Evolutionary conservation across 2,329 filamentous ascomycete species (phyloP).

Genomic region (Bipolaris sorokiniana): DNA sequence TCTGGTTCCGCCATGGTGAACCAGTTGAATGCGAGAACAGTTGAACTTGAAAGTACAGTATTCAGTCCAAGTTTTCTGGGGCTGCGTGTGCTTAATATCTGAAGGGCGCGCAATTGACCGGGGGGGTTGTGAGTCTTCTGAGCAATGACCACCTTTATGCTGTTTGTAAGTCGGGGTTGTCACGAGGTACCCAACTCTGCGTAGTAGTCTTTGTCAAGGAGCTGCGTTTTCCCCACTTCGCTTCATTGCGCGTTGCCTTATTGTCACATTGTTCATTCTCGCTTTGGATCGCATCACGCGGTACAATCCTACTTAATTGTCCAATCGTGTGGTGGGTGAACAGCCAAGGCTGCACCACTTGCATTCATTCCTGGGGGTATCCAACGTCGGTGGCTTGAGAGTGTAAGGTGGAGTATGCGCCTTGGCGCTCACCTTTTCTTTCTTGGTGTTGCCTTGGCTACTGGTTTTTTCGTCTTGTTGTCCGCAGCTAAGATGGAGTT

Average conservation of each 20-base stretch:
- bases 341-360: neutral
- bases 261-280: neutral
- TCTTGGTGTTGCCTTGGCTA: neutral
- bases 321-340: neutral
- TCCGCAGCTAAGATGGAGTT: neutral
- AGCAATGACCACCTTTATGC: neutral
- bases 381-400: constrained; percentile 7
- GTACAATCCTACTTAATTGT: neutral
- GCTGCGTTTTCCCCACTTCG: neutral
- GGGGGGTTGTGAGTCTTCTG: neutral
- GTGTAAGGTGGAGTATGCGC: constrained; percentile 4
- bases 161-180: neutral
- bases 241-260: neutral
- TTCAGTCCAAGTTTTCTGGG: neutral
- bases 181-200: neutral
- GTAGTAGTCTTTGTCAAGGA: neutral
- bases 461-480: neutral
- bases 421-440: constrained; percentile 1
- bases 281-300: constrained; percentile 7
- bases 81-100: neutral
- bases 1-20: constrained; percentile 20
- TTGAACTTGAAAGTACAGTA: neutral
- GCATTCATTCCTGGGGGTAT: neutral
- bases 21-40: neutral
- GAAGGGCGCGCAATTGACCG: too few species aligned